Base-by-base conservation (phyloP, 2,329 filamentous ascomycete species). In the Stemphylium lycopersici region DNA sequence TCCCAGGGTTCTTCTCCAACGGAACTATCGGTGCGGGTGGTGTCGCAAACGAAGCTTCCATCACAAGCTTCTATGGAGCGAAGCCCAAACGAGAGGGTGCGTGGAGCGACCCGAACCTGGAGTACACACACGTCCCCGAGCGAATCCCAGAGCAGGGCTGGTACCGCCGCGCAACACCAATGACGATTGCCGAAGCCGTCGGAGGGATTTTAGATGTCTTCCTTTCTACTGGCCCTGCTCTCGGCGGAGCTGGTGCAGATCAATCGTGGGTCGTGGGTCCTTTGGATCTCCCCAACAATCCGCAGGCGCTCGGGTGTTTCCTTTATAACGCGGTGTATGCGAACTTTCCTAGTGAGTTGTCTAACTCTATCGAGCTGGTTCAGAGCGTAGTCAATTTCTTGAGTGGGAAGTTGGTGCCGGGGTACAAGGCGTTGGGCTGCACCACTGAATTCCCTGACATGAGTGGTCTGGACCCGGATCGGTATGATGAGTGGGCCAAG, bases 51-150 rank as follows among this genome's bases (percentile, higher is more conserved):
- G 60, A 64, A 40, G 63, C 58, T 16, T 63, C 60, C 26, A 58
- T 66, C 40, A 62, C 62, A n/a, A 62, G 62, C 29, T 63, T 66
- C 56, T 62, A 63, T 40, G 63, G 63, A 13, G 63, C 63, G 10
- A 58, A 65, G 38, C 55, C 55, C n/a, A 51, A 37, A 0, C 36
- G 37, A 8, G 16, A 40, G 2, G 45, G 42, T n/a, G 52, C 55
- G 2, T 63, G 55, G 57, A 40, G 48, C 7, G 58, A 65, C 26
- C 50, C 53, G 3, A 38, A 52, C 18, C 54, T 62, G 12, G 45
- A 54, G 2, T 67, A 64, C 48, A 62, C 55, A 4, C 54, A 62
- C 20, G 62, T 65, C 2, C 64, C 62, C 15, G 64, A 66, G 38
- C 62, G 59, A 24, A 64, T 63, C 6, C 64, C 64, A 6, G 56